These are phyloP conservation scores for Plenodomus lindquistii DNA, from an alignment of 2,329 filamentous ascomycete genomes.

Conservation along the genomic window DNA sequence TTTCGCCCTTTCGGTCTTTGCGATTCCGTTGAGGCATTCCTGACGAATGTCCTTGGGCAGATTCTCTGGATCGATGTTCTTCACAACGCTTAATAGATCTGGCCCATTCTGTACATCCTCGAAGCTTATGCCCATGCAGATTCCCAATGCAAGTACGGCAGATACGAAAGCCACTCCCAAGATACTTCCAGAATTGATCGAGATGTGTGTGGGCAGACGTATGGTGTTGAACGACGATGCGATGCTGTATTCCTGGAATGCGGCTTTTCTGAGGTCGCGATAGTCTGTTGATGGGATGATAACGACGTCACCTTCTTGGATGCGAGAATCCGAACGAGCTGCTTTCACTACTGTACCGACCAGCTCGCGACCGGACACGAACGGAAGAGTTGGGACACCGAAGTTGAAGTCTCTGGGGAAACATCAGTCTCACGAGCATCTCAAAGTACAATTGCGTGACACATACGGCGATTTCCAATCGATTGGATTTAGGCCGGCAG, in stretches of 20 bases:
- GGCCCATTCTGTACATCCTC: constrained; percentile 57
- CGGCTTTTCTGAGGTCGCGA: constrained; percentile 70
- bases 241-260: constrained; percentile 71
- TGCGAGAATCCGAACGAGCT: constrained; percentile 49
- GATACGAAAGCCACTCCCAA: constrained; percentile 74
- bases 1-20: constrained; percentile 56
- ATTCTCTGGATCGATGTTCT: constrained; percentile 48
- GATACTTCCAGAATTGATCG: constrained; percentile 61
- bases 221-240: constrained; percentile 68
- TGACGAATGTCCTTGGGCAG: constrained; percentile 65
- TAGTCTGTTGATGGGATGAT: constrained; percentile 76
- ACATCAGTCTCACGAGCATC: neutral
- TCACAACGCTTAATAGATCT: constrained; percentile 60
- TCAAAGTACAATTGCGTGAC: too few species aligned
- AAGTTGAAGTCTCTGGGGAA: constrained; percentile 67
- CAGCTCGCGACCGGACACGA: constrained; percentile 71
- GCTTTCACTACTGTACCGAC: constrained; percentile 64
- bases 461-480: constrained; percentile 75
- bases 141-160: constrained; percentile 66
- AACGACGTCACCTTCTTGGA: constrained; percentile 48
- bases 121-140: constrained; percentile 73
- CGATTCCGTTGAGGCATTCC: constrained; percentile 65
- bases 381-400: constrained; percentile 68
- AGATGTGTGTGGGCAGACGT: constrained; percentile 59
- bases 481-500: constrained; percentile 75